Evolutionary conservation across 768 basidiomycete genomes (phyloP), one percentile per base, ranked within the genome.

Genomic region (Mycena chlorophos): DNA sequence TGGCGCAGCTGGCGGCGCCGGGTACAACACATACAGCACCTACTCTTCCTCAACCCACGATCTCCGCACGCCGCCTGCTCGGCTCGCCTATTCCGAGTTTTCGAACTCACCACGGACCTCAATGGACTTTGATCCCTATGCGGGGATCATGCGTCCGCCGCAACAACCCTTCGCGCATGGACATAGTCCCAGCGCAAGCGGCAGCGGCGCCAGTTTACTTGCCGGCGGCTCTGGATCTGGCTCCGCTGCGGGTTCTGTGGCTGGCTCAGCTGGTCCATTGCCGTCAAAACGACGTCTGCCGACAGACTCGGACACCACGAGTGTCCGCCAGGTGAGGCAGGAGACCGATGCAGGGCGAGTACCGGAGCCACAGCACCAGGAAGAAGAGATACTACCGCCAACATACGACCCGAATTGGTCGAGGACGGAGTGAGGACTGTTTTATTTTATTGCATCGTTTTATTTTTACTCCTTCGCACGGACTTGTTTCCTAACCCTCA

Each of bases 271-370:
- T 42, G 40, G 40, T 12, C 40, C 40, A 19, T 5, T 27, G 6
- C 22, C 20, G 12, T 10, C 13, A 46, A 46, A 46, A 46, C 23
- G n/a, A 10, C 5, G 23, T 28, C 25, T 6, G 2, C 49, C 46
- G 2, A 2, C 30, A 3, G 51, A 49, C n/a, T 50, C 29, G 46
- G 60, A 57, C 3, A 30, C 55, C 3, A 51, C 50, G 1, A 52
- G 40, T 42, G 23, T 25, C 12, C 56, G 52, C 13, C 38, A 38
- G 10, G 3, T 52, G 19, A 56, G 60, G 22, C 60, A 62, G 12
- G 60, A 62, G 42, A 54, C 58, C 1, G 60, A 62, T 46, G 60
- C 60, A 5, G 60, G 60, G 2, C 56, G 56, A 16, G 51, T 58
- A 5, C 49, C 52, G 16, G 28, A 2, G 19, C 39, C 27, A 20